Evolutionary conservation across 169 alveolate genomes (phyloP).

Genomic region (Plasmodium reichenowi): DNA sequence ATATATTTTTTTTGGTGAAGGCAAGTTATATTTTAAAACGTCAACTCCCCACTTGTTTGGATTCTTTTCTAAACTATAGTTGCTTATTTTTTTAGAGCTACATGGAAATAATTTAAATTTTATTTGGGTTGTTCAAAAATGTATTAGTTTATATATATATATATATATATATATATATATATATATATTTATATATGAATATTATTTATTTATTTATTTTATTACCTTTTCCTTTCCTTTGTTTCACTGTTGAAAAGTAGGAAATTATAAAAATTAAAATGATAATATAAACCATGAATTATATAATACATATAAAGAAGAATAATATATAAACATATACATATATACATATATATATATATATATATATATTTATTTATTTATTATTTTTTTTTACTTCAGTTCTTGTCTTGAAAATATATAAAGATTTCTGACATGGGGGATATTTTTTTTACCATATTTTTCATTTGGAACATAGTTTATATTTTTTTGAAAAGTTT

Average conservation of each 20-base stretch:
- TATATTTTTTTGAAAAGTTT: conserved; percentile 15
- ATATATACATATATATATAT: background rate
- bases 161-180: background rate
- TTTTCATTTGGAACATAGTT: conserved; percentile 6
- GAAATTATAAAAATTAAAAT: background rate
- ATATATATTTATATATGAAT: background rate
- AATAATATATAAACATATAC: background rate
- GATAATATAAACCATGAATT: background rate
- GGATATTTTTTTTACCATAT: conserved; percentile 23
- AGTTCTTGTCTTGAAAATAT: conserved; percentile 14
- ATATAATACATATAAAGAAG: background rate
- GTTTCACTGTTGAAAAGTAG: background rate
- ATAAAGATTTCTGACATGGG: conserved; percentile 9
- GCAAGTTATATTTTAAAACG: conserved; percentile 36
- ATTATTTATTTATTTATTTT: background rate
- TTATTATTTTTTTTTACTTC: conserved; percentile 11
- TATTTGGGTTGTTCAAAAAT: too few species aligned
- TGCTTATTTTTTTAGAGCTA: conserved; percentile 65
- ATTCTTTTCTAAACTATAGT: conserved; percentile 29
- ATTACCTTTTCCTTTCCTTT: conserved; percentile 19
- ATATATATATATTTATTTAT: conserved; percentile 4
- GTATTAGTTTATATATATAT: background rate
- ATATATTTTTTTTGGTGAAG: conserved; percentile 44
- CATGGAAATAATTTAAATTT: background rate
- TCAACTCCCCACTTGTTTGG: conserved; percentile 75